These are phyloP conservation scores for Boletus sp. DNA, from an alignment of 768 basidiomycete species.

Conservation along the genomic window DNA sequence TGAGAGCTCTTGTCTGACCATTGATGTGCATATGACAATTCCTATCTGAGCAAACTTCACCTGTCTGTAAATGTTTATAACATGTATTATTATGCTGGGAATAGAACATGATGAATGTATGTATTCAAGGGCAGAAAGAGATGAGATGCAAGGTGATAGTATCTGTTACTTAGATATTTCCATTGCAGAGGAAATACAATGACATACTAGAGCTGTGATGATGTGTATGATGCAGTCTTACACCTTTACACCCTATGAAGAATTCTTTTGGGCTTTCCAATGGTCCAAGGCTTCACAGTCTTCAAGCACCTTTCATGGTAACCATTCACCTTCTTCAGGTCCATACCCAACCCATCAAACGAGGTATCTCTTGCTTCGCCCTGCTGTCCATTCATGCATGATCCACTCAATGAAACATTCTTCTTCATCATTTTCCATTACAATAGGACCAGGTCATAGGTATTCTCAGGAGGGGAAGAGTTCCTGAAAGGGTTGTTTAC, in stretches of 20 bases:
- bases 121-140: no score
- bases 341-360: constrained; percentile 19
- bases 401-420: not conserved
- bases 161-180: no score
- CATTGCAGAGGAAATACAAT: no score
- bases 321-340: constrained; percentile 5
- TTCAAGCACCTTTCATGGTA: not conserved
- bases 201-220: no score
- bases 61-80: no score
- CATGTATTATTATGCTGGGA: no score
- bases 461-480: constrained; percentile 35
- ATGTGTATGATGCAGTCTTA: not conserved
- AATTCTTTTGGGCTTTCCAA: not conserved
- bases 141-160: no score
- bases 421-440: not conserved
- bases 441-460: not conserved
- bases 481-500: constrained; percentile 35
- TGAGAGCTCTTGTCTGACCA: no score
- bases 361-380: constrained; percentile 17
- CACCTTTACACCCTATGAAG: not conserved
- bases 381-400: constrained; percentile 6
- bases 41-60: no score
- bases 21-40: no score
- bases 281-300: constrained; percentile 3
- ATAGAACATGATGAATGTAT: no score